Evolutionary conservation across 2,329 filamentous ascomycete genomes (phyloP).

Genomic region (Lasiodiplodia gonubiensis): DNA sequence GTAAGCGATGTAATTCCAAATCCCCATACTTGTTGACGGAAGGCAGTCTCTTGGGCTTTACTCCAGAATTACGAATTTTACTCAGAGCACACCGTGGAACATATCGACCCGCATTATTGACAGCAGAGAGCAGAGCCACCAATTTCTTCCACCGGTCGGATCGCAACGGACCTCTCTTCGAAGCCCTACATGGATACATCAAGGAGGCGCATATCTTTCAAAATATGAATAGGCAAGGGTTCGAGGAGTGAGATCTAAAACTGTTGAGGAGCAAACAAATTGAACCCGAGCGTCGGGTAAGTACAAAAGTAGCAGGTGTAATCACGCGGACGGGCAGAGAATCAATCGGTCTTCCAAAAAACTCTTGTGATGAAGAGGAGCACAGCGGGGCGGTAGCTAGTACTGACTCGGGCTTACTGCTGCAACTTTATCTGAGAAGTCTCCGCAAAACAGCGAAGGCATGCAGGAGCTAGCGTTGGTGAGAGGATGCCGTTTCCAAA

Average conservation of each 20-base stretch:
- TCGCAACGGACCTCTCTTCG: neutral
- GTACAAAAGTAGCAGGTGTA: neutral
- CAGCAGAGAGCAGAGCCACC: neutral
- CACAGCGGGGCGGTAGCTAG: neutral
- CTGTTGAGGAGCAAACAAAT: neutral
- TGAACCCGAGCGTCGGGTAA: neutral
- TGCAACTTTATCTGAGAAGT: neutral
- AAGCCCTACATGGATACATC: neutral
- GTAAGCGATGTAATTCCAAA: neutral
- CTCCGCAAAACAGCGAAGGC: neutral
- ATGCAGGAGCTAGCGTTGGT: neutral
- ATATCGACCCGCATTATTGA: neutral
- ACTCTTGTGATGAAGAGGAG: neutral
- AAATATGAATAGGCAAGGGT: neutral
- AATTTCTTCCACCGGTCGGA: neutral
- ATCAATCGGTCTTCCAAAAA: neutral
- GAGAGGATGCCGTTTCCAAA: neutral
- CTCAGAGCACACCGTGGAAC: neutral
- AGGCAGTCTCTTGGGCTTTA: neutral
- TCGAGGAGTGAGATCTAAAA: neutral
- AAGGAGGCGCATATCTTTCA: neutral
- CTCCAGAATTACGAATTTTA: neutral
- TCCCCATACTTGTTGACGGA: slow-evolving; percentile 11
- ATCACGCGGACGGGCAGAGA: neutral
- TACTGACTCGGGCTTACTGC: neutral